Evolutionary conservation across 2,329 filamentous ascomycete species (phyloP).

Genomic region (Botrytis sinoallii): DNA sequence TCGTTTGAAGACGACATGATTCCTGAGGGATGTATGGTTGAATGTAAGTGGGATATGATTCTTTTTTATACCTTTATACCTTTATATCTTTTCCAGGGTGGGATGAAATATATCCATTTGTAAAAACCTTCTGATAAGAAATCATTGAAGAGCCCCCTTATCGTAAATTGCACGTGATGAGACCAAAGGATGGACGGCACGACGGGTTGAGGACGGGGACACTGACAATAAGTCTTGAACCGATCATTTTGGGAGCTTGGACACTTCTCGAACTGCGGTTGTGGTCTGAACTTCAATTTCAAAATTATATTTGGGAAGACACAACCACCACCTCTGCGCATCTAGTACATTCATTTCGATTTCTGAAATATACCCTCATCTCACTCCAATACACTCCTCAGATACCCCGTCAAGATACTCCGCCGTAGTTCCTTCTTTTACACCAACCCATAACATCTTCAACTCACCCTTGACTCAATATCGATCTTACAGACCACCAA

Average conservation of each 20-base stretch:
- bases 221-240: background rate
- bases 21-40: background rate
- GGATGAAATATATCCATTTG: background rate
- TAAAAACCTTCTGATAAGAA: background rate
- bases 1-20: constrained; percentile 15
- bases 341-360: background rate
- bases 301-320: background rate
- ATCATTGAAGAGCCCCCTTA: background rate
- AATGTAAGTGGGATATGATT: background rate
- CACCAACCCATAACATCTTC: background rate
- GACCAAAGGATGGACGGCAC: background rate
- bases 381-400: background rate
- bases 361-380: background rate
- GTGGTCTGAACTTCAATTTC: constrained; percentile 1
- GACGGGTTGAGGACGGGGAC: background rate
- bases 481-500: background rate
- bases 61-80: background rate
- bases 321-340: background rate
- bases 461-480: background rate
- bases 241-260: constrained; percentile 2
- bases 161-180: background rate
- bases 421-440: background rate
- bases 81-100: background rate
- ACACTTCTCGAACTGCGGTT: background rate
- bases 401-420: too few species aligned